Evolutionary conservation across 805 yeast species (phyloP).

Genomic region (Suhomyces sp.): DNA sequence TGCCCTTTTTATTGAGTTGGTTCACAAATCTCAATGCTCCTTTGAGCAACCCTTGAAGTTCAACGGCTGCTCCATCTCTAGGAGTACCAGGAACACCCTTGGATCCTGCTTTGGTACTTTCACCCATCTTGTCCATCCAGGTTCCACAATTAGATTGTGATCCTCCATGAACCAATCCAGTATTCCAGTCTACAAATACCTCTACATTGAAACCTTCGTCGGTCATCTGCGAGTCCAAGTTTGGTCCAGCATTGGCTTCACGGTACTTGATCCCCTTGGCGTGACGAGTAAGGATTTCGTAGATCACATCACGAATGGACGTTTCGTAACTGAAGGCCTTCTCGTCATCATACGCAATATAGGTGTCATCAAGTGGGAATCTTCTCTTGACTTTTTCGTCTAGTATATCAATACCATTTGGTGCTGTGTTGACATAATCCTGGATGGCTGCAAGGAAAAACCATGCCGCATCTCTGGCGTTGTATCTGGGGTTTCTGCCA

Average conservation of each 20-base stretch:
- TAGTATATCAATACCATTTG: conserved; percentile 65
- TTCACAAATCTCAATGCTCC: conserved; percentile 79
- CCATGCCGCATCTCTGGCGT: conserved; percentile 98
- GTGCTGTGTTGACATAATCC: conserved; percentile 68
- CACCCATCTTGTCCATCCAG: conserved; percentile 99
- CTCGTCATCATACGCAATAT: conserved; percentile 63
- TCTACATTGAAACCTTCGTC: conserved; percentile 89
- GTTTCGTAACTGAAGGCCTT: conserved; percentile 72
- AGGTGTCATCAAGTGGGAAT: conserved; percentile 85
- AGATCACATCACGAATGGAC: conserved; percentile 71
- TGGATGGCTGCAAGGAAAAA: conserved; percentile 87
- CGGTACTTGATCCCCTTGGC: conserved; percentile 84
- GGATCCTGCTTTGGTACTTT: conserved; percentile 74
- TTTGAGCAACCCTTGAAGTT: conserved; percentile 83
- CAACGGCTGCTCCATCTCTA: conserved; percentile 95
- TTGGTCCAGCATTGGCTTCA: conserved; percentile 93
- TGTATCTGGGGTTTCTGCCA: conserved; percentile 89
- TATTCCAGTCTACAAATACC: conserved; percentile 79
- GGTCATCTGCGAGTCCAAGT: conserved; percentile 86
- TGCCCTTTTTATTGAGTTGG: conserved; percentile 50
- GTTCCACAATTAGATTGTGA: conserved; percentile 94
- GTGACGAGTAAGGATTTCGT: conserved; percentile 81
- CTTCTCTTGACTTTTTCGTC: conserved; percentile 74
- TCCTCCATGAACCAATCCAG: conserved; percentile 89
- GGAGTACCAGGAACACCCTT: conserved; percentile 98